These are phyloP conservation scores for Heterobasidion occidentale DNA, from an alignment of 1,284 basidiomycete genomes.

Conservation along the genomic window DNA sequence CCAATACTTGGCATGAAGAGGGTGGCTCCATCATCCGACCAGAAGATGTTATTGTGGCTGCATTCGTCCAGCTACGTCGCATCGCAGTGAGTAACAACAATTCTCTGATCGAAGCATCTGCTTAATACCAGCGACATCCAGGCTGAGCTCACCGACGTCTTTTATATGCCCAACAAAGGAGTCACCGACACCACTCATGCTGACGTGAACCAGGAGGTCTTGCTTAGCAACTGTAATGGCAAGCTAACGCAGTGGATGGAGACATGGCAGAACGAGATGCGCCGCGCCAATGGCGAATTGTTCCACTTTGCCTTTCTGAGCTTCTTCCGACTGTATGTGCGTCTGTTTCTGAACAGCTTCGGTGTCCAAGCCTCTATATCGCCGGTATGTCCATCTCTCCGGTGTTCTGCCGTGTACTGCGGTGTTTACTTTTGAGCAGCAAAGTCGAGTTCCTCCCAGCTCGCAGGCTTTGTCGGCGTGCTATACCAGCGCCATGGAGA, in stretches of 20 bases:
- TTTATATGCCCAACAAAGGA: constrained; percentile 46
- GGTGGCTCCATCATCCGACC: constrained; percentile 48
- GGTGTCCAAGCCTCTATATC: constrained; percentile 58
- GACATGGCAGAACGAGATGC: constrained; percentile 64
- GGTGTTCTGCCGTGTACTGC: neutral
- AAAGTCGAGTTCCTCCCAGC: constrained; percentile 42
- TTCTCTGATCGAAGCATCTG: neutral
- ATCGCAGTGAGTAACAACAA: constrained; percentile 49
- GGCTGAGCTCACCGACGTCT: constrained; percentile 71
- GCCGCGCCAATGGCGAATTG: constrained; percentile 52
- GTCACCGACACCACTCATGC: constrained; percentile 33
- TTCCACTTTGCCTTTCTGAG: constrained; percentile 68
- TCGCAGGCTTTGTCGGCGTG: constrained; percentile 63
- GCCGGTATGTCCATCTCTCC: constrained; percentile 32
- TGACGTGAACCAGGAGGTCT: constrained; percentile 63
- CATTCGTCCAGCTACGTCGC: constrained; percentile 66
- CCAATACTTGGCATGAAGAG: constrained; percentile 61
- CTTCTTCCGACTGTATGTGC: constrained; percentile 69
- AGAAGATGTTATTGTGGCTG: constrained; percentile 71
- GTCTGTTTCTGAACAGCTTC: constrained; percentile 75
- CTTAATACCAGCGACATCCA: constrained; percentile 16
- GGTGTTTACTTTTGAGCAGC: constrained; percentile 10
- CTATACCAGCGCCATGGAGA: constrained; percentile 61
- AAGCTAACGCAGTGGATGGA: constrained; percentile 65
- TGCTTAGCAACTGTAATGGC: constrained; percentile 61